Conservation (phyloP, 768 basidiomycete species). For the Tephrocybe sp. region DNA sequence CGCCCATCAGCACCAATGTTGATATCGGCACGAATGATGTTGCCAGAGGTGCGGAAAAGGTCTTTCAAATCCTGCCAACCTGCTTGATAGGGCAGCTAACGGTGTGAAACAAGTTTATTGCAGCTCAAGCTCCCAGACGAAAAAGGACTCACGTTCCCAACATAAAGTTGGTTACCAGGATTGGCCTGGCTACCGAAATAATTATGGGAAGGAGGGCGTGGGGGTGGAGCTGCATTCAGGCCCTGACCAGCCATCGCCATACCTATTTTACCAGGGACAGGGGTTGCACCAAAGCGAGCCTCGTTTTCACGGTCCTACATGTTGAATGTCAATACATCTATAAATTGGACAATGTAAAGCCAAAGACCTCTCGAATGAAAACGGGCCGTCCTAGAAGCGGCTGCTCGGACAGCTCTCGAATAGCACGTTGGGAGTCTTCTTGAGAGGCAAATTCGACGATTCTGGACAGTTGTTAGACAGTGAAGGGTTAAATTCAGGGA, state of each 20-base stretch:
- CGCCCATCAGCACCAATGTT: constrained; percentile 91
- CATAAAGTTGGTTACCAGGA: constrained; percentile 91
- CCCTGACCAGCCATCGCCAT: constrained; percentile 96
- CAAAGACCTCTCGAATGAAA: constrained; percentile 95
- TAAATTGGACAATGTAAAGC: constrained; percentile 8
- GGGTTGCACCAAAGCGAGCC: constrained; percentile 92
- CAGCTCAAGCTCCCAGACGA: neutral
- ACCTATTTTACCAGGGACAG: constrained; percentile 94
- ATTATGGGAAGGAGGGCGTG: constrained; percentile 81
- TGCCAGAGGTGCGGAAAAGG: constrained; percentile 92
- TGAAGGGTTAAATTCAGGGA: constrained; percentile 12
- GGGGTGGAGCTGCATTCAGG: constrained; percentile 74
- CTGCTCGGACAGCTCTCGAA: constrained; percentile 88
- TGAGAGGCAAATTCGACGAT: constrained; percentile 94
- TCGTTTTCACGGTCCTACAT: constrained; percentile 94
- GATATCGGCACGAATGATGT: constrained; percentile 94
- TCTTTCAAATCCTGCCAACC: constrained; percentile 99
- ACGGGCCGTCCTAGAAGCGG: constrained; percentile 91
- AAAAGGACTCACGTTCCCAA: constrained; percentile 72
- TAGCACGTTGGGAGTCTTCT: constrained; percentile 87
- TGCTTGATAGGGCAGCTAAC: constrained; percentile 91
- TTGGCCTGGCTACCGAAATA: constrained; percentile 58
- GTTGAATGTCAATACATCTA: neutral
- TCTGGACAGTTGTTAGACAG: constrained; percentile 39
- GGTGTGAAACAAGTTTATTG: constrained; percentile 4